A percentile compares a stretch with the other conserved stretches of the same genome.
These are phyloP conservation scores for Cercophora scortea DNA, from an alignment of 495 filamentous ascomycete species.

Conservation along the genomic window DNA sequence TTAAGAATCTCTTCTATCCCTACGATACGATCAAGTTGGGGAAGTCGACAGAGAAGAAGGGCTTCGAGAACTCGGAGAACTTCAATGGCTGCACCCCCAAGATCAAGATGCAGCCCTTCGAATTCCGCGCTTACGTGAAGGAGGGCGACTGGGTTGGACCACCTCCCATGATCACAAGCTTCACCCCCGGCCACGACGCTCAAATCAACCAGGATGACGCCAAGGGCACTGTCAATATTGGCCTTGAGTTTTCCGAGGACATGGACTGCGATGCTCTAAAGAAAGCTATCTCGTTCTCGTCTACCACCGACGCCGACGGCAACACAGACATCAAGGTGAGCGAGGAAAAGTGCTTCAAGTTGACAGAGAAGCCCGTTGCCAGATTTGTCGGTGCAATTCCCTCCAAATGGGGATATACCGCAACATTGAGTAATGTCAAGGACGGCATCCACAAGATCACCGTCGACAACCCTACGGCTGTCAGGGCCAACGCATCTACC, in stretches of 20 bases:
- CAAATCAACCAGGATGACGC: constrained; percentile 35
- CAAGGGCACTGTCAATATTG: constrained; percentile 32
- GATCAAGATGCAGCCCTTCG: constrained; percentile 47
- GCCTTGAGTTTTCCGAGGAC: constrained; percentile 52
- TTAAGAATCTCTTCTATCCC: constrained; percentile 62
- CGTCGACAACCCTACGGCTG: constrained; percentile 45
- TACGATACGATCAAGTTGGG: constrained; percentile 51
- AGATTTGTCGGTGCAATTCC: constrained; percentile 35
- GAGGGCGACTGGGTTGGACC: constrained; percentile 40
- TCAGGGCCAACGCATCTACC: constrained; percentile 15
- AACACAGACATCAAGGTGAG: constrained; percentile 1
- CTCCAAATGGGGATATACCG: constrained; percentile 42
- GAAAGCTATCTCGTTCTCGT: constrained; percentile 28
- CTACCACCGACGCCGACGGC: constrained; percentile 43
- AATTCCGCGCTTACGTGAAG: constrained; percentile 57
- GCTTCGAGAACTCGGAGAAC: constrained; percentile 7
- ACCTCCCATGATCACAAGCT: constrained; percentile 56
- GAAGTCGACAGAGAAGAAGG: constrained; percentile 15
- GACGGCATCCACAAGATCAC: constrained; percentile 56
- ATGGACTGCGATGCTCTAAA: constrained; percentile 55
- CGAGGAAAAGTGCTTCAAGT: constrained; percentile 16
- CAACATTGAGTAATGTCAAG: constrained; percentile 32
- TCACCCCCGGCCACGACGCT: constrained; percentile 57
- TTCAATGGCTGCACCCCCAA: constrained; percentile 49
- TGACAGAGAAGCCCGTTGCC: constrained; percentile 45